Evolutionary conservation across 1,284 basidiomycete species (phyloP).

Genomic region (Trichosporon asahii): DNA sequence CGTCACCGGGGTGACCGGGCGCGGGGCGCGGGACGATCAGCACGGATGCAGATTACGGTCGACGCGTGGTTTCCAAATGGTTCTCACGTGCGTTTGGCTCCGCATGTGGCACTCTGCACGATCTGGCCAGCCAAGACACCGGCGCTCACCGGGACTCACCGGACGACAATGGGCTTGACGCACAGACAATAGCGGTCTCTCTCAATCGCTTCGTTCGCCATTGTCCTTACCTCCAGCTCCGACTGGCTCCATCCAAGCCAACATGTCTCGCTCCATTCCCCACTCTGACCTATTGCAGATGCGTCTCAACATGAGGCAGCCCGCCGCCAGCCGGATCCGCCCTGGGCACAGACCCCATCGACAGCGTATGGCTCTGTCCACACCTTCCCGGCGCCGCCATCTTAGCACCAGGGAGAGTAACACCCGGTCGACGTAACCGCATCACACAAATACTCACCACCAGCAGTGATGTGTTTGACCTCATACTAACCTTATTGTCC

Average conservation of each 20-base stretch:
- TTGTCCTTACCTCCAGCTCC: slow-evolving; percentile 1
- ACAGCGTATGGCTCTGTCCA: background rate
- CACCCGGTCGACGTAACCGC: background rate
- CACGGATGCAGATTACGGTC: background rate
- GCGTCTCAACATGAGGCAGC: slow-evolving; percentile 3
- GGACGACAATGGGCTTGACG: background rate
- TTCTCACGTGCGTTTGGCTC: background rate
- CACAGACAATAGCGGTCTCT: background rate
- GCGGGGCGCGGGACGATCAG: background rate
- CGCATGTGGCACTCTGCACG: background rate
- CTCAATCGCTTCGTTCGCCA: background rate
- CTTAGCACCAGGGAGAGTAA: background rate
- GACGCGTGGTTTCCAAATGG: background rate
- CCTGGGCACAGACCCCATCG: background rate
- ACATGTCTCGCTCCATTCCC: background rate
- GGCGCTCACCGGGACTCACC: background rate
- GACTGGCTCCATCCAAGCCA: background rate
- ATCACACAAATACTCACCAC: background rate
- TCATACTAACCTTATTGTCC: background rate
- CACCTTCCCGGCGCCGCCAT: background rate
- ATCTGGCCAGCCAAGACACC: background rate
- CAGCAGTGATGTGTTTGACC: slow-evolving; percentile 1
- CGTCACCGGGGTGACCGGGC: background rate
- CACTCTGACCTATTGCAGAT: background rate
- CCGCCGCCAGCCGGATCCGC: background rate